Conservation (phyloP, 257 asterid species). For the Solanum dulcamara region DNA sequence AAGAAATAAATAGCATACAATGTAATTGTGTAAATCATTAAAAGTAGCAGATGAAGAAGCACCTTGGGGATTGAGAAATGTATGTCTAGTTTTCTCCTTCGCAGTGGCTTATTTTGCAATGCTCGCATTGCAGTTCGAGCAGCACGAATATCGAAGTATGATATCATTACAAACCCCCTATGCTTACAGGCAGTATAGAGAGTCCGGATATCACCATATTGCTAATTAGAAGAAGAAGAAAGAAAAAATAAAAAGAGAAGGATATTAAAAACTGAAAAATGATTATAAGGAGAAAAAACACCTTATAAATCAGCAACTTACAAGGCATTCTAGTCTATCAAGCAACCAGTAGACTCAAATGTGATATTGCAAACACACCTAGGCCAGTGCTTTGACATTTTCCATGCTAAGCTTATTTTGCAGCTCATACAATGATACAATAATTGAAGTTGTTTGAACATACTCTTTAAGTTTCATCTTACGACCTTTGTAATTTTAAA, state of each 20-base stretch:
- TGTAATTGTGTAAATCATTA: background rate
- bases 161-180: constrained; percentile 78
- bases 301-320: background rate
- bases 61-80: constrained; percentile 82
- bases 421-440: background rate
- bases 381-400: background rate
- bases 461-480: too few species aligned
- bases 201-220: constrained; percentile 57
- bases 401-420: background rate
- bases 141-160: constrained; percentile 69
- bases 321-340: background rate
- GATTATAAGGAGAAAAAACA: background rate
- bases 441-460: too few species aligned
- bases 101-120: constrained; percentile 50
- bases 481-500: too few species aligned
- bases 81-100: constrained; percentile 61
- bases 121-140: constrained; percentile 60
- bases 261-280: background rate
- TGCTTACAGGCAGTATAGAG: constrained; percentile 65
- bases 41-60: background rate
- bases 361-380: background rate
- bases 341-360: background rate
- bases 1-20: background rate
- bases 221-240: constrained; percentile 18
- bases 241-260: background rate